Evolutionary conservation across 345 rosid genomes (phyloP), one percentile per base, ranked within the genome.

Genomic region (Eucalyptus leucophloia): DNA sequence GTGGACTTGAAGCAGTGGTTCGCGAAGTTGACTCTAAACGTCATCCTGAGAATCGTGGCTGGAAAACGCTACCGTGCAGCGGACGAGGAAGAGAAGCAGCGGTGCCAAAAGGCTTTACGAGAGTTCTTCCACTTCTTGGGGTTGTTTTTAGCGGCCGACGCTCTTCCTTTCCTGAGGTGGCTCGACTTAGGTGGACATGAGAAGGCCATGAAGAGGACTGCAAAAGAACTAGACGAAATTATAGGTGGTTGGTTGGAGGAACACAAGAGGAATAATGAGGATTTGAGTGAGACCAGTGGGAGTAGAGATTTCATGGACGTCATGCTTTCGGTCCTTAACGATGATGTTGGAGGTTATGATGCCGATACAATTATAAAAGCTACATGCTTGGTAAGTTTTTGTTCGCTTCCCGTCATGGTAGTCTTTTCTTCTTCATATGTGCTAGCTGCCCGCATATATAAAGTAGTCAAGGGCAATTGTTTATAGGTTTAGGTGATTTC

Each of bases 1-100:
- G 92, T 94, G n/a, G 93, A 93, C 9, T 49, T 94, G 91, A 91
- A 89, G 28, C 88, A 87, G 86, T 89, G 93, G 93, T 72, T 92
- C 24, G 91, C 89, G 3, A 90, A 93, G 51, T 58, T 92, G 86
- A 87, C 87, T 18, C 54, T 90, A 53, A 93, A 93, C n/a, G 87
- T 93, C 58, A 86, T 88, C 34, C 40, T 91, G 8, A 90, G 90
- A 80, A 87, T 92, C 89, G 86, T 93, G 42, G 94, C 92, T 3
- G 93, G 94, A 23, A 94, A 90, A 89, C 86, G 92, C 42, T 90
- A 87, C 53, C 49, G 53, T 13, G 92, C 90, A 8, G 87, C 86
- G 28, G 91, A 86, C 21, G 85, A 90, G 89, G 87, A 67, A 7
- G 88, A 89, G 89, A 92, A 89, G 5, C 51, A 90, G 32, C 86